Evolutionary conservation across 441 rosid species (phyloP), one percentile per base, ranked within the genome.

Genomic region (Syzygium syzygioides): DNA sequence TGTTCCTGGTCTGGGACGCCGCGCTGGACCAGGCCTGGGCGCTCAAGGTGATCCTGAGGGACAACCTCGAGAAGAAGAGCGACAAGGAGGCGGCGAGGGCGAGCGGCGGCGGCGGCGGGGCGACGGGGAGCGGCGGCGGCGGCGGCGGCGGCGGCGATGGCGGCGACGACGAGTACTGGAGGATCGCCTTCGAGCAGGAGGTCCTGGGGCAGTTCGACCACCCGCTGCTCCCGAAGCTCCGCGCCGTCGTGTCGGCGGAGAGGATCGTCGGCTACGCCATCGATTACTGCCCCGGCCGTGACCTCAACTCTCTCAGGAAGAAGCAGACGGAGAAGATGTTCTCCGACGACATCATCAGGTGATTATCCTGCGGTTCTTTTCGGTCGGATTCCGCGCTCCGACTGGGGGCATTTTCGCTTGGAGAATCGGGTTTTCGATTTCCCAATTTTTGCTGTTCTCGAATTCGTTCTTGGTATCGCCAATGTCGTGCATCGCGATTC

Each of bases 271-370:
- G 95, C 0, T 93, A 95, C 87, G 98, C 98, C 18, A 97, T 97
- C 30, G 98, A 97, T 93, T 97, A 94, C 88, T 97, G 98, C 83
- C 94, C 99, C 4, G 99, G 98, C 1, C 93, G 93, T 37, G 93
- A 97, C 87, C 95, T 97, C 89, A 79, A 93, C 90, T 90, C 79
- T 34, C 89, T 95, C 62, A 89, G 97, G 86, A 93, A 89, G 64
- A 92, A 91, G 86, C 98, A 96, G 92, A 94, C 93, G 1, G 99
- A 96, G 93, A 89, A 90, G 87, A 96, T 94, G 96, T 96, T 96
- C 91, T 94, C 98, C 79, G 94, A 92, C 17, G 95, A 92, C 37
- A 84, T 89, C 25, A 95, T 96, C 91, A 94, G 98, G 98, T 95
- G 28, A 71, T 34, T 48, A 25, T 41, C 9, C 66, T 32, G 52